These are phyloP conservation scores for Fraxinus platypoda DNA, from an alignment of 305 asterid genomes.

Conservation along the genomic window DNA sequence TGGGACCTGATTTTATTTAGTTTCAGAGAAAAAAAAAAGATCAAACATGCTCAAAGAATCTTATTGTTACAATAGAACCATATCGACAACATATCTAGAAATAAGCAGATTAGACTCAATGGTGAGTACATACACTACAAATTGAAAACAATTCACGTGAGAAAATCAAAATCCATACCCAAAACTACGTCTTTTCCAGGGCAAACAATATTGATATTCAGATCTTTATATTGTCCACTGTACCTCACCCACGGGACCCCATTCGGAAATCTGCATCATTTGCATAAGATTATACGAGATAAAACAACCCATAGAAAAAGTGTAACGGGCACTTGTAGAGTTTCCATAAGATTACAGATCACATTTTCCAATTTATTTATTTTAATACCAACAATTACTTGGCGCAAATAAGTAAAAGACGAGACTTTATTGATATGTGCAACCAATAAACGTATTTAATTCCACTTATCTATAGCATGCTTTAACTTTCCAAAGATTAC, in stretches of 20 bases:
- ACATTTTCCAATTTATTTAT: not conserved
- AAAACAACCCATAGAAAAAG: not conserved
- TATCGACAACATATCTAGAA: not conserved
- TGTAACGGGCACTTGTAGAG: not conserved
- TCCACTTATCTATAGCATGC: not conserved
- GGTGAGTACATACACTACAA: not conserved
- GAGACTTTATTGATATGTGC: not conserved
- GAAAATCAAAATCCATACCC: constrained; percentile 40
- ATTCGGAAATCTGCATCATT: constrained; percentile 74
- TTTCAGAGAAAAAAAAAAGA: not conserved
- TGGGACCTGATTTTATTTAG: not conserved
- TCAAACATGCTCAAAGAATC: not conserved
- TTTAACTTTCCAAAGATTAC: not conserved
- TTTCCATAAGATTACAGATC: not conserved
- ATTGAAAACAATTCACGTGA: not conserved
- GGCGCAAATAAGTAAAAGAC: not conserved
- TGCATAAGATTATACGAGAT: constrained; percentile 5
- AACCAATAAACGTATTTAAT: not conserved
- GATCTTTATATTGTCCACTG: constrained; percentile 67
- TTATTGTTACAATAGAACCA: not conserved
- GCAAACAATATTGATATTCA: constrained; percentile 64
- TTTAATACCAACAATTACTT: not conserved
- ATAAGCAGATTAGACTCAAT: constrained; percentile 5
- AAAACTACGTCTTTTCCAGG: constrained; percentile 79
- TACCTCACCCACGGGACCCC: constrained; percentile 94